phyloP scores from a whole-genome alignment of 164 flowering plant species.

The Kingdonia uniflora region DNA sequence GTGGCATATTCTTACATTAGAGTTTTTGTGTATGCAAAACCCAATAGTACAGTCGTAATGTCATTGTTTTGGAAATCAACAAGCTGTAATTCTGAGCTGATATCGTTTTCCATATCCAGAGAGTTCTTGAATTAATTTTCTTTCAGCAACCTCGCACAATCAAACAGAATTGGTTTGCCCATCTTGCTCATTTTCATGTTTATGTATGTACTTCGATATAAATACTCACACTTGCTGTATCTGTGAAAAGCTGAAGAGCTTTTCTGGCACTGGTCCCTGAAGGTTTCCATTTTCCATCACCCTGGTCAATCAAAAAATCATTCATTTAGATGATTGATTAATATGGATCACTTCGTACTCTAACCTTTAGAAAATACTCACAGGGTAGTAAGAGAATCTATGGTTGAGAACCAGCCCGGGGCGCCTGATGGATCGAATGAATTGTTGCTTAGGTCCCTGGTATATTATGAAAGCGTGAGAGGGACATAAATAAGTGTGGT shows the following conservation, averaged over 20 bases:
- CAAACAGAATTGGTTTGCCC: too few species aligned
- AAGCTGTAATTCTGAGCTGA: slow-evolving; percentile 51
- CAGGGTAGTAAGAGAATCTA: slow-evolving; percentile 75
- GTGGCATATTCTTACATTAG: slow-evolving; percentile 49
- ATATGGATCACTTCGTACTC: background rate
- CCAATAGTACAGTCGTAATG: slow-evolving; percentile 31
- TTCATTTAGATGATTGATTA: slow-evolving; percentile 4
- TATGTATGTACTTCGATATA: background rate
- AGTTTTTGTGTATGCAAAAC: slow-evolving; percentile 35
- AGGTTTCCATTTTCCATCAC: slow-evolving; percentile 55
- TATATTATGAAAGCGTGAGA: too few species aligned
- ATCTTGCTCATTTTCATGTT: too few species aligned
- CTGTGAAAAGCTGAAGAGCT: slow-evolving; percentile 55
- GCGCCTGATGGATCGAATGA: slow-evolving; percentile 51
- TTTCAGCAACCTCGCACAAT: slow-evolving; percentile 46
- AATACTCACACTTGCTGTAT: slow-evolving; percentile 75
- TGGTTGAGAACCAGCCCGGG: slow-evolving; percentile 79
- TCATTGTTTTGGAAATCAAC: slow-evolving; percentile 68
- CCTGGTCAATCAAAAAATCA: slow-evolving; percentile 22
- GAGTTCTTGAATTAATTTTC: slow-evolving; percentile 56
- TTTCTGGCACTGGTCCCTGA: slow-evolving; percentile 45
- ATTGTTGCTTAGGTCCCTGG: slow-evolving; percentile 88
- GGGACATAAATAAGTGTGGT: too few species aligned
- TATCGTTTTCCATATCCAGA: slow-evolving; percentile 47
- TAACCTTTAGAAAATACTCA: slow-evolving; percentile 24